phyloP scores from a whole-genome alignment of 345 rosid genomes.

The sweet orange (Citrus sinensis) region DVS_A1.0 CM039169.1:1333501-1334000 shows the following conservation, averaged over 20 bases:
- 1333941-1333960: neutral
- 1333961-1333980: neutral
- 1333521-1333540: neutral
- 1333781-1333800: slow-evolving; percentile 48
- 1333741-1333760: slow-evolving; percentile 58
- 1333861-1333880: neutral
- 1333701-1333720: slow-evolving; percentile 63
- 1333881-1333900: neutral
- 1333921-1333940: neutral
- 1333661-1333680: neutral
- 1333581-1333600: neutral
- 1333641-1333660: neutral
- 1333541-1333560: neutral
- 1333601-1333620: neutral
- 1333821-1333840: slow-evolving; percentile 61
- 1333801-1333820: slow-evolving; percentile 36
- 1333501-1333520: neutral
- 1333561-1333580: neutral
- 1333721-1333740: slow-evolving; percentile 49
- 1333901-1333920: neutral
- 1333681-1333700: neutral
- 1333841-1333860: slow-evolving; percentile 59
- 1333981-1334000: neutral
- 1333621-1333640: neutral
- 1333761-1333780: slow-evolving; percentile 54